Conservation (phyloP, 805 yeast genomes). For the Debaryomyces prosopidis region DNA sequence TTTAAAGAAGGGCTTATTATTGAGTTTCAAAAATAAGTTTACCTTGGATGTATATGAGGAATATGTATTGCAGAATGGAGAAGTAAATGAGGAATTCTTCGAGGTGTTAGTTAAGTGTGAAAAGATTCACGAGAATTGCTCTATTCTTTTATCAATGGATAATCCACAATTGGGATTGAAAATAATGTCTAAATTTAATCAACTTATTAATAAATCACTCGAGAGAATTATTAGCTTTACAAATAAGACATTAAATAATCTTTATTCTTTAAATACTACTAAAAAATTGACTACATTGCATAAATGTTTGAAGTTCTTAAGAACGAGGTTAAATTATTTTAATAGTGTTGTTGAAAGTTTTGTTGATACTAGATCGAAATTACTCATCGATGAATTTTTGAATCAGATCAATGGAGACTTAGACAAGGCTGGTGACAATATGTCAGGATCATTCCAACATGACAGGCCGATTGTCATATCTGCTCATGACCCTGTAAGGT, state of each 20-base stretch:
- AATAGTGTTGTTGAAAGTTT: conserved; percentile 61
- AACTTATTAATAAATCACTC: conserved; percentile 44
- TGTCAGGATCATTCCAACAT: conserved; percentile 3
- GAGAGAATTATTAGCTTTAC: conserved; percentile 30
- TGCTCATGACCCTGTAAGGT: conserved; percentile 79
- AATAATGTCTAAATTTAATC: conserved; percentile 59
- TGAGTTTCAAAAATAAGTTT: conserved; percentile 58
- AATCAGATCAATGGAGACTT: conserved; percentile 48
- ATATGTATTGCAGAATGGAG: conserved; percentile 51
- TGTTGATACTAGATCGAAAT: conserved; percentile 67
- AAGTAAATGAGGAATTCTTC: conserved; percentile 58
- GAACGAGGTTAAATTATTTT: conserved; percentile 49
- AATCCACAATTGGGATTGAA: conserved; percentile 65
- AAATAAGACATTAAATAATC: conserved; percentile 33
- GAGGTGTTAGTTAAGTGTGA: conserved; percentile 60
- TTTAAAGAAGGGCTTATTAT: conserved; percentile 54
- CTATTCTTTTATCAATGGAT: conserved; percentile 67
- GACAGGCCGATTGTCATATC: conserved; percentile 58
- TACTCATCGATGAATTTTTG: conserved; percentile 65
- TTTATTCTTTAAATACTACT: conserved; percentile 26
- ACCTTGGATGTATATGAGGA: conserved; percentile 73
- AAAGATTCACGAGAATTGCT: conserved; percentile 63
- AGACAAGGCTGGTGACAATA: conserved; percentile 3
- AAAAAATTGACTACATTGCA: conserved; percentile 29
- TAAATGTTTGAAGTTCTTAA: conserved; percentile 29